Evolutionary conservation across 2,329 filamentous ascomycete species (phyloP), one percentile per base, ranked within the genome.

Genomic region (Beauveria caledonica): DNA sequence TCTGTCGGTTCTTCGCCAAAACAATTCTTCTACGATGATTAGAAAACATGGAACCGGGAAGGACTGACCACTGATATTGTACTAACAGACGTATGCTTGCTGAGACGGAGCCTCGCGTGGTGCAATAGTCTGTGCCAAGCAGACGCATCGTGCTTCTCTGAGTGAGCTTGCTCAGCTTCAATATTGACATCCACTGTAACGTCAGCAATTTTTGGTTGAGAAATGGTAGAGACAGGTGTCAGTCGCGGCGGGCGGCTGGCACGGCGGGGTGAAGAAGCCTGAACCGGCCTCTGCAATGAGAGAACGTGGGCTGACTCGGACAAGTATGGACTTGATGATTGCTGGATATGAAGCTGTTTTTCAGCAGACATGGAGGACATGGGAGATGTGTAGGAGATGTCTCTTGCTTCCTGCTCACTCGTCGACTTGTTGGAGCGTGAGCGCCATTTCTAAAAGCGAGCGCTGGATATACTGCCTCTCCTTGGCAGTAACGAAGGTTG

Each of bases 221-320:
- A 49, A 27, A 3, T 17, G 11, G 33, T 48, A 9, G 61, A 62
- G 50, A 23, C 8, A 33, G 40, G 57, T n/a, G 63, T 48, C 48
- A 65, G 1, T 27, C 29, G 51, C 60, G 56, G 10, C 51, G 61
- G 27, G 65, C 61, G 25, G n/a, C 5, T 59, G 46, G n/a, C 63
- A 52, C 7, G 66, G 42, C 44, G 64, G 46, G 3, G 44, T 21
- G 7, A 42, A 11, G n/a, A 45, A 13, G 23, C 25, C 8, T 60
- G 49, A 3, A 66, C 54, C 1, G 70, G 71, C 40, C 66, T 70
- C 60, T 82, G 79, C 3, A 82, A 65, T 0, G 78, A 80, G 3
- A 74, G 69, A 0, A 82, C 78, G 61, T 80, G 79, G 0, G 76
- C 76, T 17, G 75, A 74, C 62, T 82, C 79, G 0, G 76, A 77